Evolutionary conservation across 208 protist species (phyloP).

Genomic region (Paratrypanosoma confusum): DNA sequence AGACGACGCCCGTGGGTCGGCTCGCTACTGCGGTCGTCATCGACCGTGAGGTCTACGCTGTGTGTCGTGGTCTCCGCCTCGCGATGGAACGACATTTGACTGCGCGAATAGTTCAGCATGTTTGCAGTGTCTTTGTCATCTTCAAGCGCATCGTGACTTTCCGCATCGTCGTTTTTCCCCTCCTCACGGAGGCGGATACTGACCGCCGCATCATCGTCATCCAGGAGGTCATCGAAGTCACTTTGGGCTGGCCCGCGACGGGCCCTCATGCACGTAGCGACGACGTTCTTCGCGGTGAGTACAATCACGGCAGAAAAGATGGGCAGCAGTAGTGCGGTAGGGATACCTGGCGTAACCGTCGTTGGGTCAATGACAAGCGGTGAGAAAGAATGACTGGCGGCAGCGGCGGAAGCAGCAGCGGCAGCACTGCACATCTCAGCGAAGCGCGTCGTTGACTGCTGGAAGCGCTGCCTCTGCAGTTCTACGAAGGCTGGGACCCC

Average conservation of each 20-base stretch:
- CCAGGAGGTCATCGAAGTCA: not conserved
- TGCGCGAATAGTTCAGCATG: not conserved
- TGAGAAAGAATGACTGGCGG: not conserved
- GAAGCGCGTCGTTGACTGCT: slow-evolving; percentile 6
- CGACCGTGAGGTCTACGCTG: too few species aligned
- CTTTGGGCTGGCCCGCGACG: not conserved
- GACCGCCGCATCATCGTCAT: not conserved
- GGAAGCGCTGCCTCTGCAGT: slow-evolving; percentile 21
- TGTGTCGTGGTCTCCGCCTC: not conserved
- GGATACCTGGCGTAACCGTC: not conserved
- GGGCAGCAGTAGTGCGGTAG: not conserved
- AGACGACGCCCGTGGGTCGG: not conserved
- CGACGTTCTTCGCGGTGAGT: not conserved
- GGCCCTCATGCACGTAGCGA: not conserved
- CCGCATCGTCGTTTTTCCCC: not conserved
- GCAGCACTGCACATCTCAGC: not conserved
- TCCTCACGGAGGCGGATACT: not conserved
- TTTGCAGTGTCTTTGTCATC: not conserved
- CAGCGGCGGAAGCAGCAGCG: not conserved
- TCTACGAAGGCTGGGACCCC: slow-evolving; percentile 59
- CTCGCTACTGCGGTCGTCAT: not conserved
- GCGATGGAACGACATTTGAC: too few species aligned
- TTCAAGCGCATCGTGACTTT: not conserved
- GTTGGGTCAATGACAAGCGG: not conserved
- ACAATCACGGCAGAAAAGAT: not conserved